Evolutionary conservation across 2,329 filamentous ascomycete species (phyloP), one percentile per base, ranked within the genome.

Genomic region (Aureobasidium sp.): DNA sequence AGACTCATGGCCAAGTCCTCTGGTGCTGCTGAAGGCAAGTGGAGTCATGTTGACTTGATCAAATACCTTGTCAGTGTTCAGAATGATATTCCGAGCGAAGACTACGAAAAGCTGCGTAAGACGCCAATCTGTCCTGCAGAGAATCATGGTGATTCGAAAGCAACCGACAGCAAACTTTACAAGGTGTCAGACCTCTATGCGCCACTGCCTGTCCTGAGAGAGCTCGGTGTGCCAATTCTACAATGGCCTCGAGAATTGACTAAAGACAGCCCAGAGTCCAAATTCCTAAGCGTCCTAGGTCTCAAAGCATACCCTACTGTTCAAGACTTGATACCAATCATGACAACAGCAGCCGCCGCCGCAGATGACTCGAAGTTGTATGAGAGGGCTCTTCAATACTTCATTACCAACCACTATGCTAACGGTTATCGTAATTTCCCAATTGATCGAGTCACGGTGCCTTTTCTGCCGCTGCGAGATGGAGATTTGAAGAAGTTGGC

Each of bases 31-130:
- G 79, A 78, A 27, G 75, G 77, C 27, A 82, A 86, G 72, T 96
- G 90, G 90, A 97, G 91, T 62, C 93, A 97, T 71, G 86, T 96
- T 64, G 93, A 99, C 71, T 79, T 99, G 30, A 91, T 99, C 74
- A 93, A 91, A 68, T 99, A 99, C 68, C 82, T 99, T 47, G 85
- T 93, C 11, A 96, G 92, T 9, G 94, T 99, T 32, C 85, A 85
- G 63, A 84, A 89, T 58, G 94, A 99, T 67, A 97, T 99, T 63
- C 94, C 94, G 0, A 74, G 77, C 10, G 86, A 87, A 54, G 94
- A 99, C 71, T 82, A 97, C 60, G 85, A 84, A 66, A 89, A 88
- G 69, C 80, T 99, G 29, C 87, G 83, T 61, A 82, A 86, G 53
- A 91, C 91, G 0, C 85, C 85, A 11, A 90, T 97, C 47, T 93